These are phyloP conservation scores for Sordariomycetes sp. DNA, from an alignment of 2,329 filamentous ascomycete genomes.

Conservation along the genomic window DNA sequence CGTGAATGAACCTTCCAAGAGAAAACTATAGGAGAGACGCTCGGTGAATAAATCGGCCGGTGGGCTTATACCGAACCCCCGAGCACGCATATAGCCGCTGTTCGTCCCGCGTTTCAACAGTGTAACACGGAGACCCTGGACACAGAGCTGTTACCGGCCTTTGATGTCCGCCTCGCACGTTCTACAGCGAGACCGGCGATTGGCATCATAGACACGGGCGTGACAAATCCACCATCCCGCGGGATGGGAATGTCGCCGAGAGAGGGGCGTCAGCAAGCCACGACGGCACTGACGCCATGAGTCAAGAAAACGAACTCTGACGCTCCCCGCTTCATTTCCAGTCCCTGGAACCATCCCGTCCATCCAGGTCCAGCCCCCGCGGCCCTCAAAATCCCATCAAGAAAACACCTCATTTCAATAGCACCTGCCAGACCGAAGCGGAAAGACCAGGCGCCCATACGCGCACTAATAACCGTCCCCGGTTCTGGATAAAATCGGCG, in stretches of 20 bases:
- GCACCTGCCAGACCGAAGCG: background rate
- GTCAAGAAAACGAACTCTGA: too few relatives aligned
- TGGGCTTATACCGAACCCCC: background rate
- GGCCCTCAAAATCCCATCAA: too few relatives aligned
- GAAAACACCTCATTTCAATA: background rate
- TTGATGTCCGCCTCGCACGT: too few relatives aligned
- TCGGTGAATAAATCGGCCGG: background rate
- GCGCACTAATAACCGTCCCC: background rate
- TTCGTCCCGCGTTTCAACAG: background rate
- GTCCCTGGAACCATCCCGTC: too few relatives aligned
- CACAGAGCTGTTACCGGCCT: background rate
- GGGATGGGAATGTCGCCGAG: too few relatives aligned
- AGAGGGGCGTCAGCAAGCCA: too few relatives aligned
- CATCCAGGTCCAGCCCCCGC: too few relatives aligned
- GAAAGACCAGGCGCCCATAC: background rate
- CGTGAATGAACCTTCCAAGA: background rate
- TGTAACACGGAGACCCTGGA: background rate
- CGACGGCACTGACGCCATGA: too few relatives aligned
- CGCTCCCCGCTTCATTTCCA: too few relatives aligned
- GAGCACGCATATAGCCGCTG: background rate
- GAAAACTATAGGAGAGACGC: background rate
- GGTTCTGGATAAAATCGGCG: background rate
- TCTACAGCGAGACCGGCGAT: too few relatives aligned
- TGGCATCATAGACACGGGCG: too few relatives aligned
- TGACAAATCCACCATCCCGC: too few relatives aligned